Percentiles rank a stretch among this genome's conserved stretches.
phyloP scores from a whole-genome alignment of 2,329 filamentous ascomycete genomes.

The Ophiostoma fasciatum region DNA sequence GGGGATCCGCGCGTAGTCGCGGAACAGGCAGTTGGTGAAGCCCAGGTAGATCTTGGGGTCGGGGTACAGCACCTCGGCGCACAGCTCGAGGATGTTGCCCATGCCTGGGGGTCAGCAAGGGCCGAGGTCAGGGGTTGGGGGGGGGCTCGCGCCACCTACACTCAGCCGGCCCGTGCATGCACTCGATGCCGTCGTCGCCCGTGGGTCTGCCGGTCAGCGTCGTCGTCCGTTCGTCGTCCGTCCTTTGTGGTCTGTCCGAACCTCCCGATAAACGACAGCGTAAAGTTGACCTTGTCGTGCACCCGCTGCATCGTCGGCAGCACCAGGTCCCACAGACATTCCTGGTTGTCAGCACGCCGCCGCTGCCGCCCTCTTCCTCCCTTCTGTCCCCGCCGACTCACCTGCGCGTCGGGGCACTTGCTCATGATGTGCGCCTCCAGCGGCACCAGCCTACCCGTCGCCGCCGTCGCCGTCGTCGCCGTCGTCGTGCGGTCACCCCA shows the following conservation, averaged over 20 bases:
- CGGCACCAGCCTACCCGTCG: slow-evolving; percentile 38
- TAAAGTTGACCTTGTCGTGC: slow-evolving; percentile 77
- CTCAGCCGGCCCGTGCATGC: slow-evolving; percentile 79
- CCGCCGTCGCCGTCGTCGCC: no score
- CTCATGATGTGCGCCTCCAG: slow-evolving; percentile 94
- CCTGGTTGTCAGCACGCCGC: slow-evolving; percentile 25
- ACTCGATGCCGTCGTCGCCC: slow-evolving; percentile 68
- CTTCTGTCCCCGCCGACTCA: slow-evolving; percentile 18
- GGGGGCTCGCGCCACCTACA: slow-evolving; percentile 26
- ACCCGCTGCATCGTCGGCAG: slow-evolving; percentile 76
- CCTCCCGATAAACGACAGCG: slow-evolving; percentile 77
- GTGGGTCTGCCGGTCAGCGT: no score
- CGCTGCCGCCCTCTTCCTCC: no score
- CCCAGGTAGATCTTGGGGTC: slow-evolving; percentile 79
- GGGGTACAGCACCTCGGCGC: slow-evolving; percentile 68
- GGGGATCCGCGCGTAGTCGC: slow-evolving; percentile 64
- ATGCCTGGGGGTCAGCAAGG: slow-evolving; percentile 39
- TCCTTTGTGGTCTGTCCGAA: slow-evolving; percentile 35
- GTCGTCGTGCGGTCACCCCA: slow-evolving; percentile 1
- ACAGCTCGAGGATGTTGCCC: slow-evolving; percentile 89
- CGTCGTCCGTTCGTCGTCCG: no score
- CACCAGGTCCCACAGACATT: slow-evolving; percentile 67
- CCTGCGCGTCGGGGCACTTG: slow-evolving; percentile 83
- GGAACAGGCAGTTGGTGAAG: slow-evolving; percentile 80
- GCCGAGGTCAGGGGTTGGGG: background rate